Evolutionary conservation across 140 eudicot species (phyloP), one percentile per base, ranked within the genome.

Genomic region (Flaveria floridana): DNA sequence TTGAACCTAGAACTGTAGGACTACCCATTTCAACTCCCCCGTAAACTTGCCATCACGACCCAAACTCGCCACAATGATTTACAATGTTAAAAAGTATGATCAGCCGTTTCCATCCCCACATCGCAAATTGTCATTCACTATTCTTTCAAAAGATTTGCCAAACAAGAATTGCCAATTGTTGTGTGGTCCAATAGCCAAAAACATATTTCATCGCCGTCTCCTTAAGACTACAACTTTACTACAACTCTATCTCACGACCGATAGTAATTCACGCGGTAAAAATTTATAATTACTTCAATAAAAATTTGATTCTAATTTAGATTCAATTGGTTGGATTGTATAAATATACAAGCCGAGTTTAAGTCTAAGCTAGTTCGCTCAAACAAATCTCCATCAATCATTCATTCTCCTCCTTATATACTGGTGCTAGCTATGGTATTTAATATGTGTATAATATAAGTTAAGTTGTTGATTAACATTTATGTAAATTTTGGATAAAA

Each of bases 131-230:
- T 11, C 1, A 28, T 63, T 34, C 47, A 63, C 47, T 6, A 14
- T 14, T 63, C 68, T 63, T 63, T 63, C 39, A n/a, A 52, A 52
- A 52, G 59, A 52, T 52, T 52, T 52, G 59, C 69, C 69, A 30
- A 63, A 30, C 69, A 63, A 30, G 69, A 63, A 34, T 63, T 34
- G 6, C 16, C 47, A 6, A 11, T 30, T 26, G 69, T 63, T 63
- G 23, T 30, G 47, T 16, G 69, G 46, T 16, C 46, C 69, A 63
- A 63, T 30, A 63, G 13, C 20, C 41, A 61, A 61, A 25, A 25
- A 0, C 42, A 61, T 13, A 61, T 61, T 61, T 61, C 14, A 16
- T 26, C 42, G 14, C 16, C 10, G 2, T 61, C 10, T 61, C 37
- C 42, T 61, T 4, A 26, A 25, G 14, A 4, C 67, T 50, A 15